Evolutionary conservation across 1,284 basidiomycete species (phyloP), one percentile per base, ranked within the genome.

Genomic region (Quambalaria eucalypti): DNA sequence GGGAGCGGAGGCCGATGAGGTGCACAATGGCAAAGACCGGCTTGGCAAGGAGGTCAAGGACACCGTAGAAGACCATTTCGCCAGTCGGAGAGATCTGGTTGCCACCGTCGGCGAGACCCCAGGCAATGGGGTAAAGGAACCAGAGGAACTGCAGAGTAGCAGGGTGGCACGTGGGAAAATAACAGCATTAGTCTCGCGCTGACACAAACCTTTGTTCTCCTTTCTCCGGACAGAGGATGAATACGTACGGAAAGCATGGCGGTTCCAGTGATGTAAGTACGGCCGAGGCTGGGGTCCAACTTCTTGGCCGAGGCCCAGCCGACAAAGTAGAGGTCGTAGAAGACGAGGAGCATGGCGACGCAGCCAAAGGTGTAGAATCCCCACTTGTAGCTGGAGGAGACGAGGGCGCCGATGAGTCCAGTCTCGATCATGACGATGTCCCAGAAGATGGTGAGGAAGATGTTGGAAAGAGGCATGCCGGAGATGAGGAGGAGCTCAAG

Each of bases 401-500:
- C 79, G 49, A 83, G 78, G 0, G 79, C 77, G 28, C 81, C 82
- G 39, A 82, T 74, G 14, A 85, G 78, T 42, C 81, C 81, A 30
- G 76, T 78, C 61, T 83, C 73, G 62, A 84, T 81, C 66, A 73
- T 71, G 44, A 68, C 60, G 19, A 68, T 23, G 59, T 80, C 78
- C 69, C 83, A 81, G 76, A 84, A 85, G 62, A 82, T 68, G 26
- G 79, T 77, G 23, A 78, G 71, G 68, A 84, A 77, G 62, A 84
- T 80, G 64, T 81, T 79, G 36, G 79, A 79, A 12, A 82, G 76
- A 12, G 82, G 79, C 42, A 83, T 72, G 14, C 79, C 81, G 36
- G 82, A 81, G 38, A 80, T 76, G 56, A 83, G 76, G 19, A 82
- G 74, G 21, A 85, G 71, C 47, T 78, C 77, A 51, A 84, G 78